Evolutionary conservation across 1,139 yeast species (phyloP).

Genomic region (Scheffersomyces parashehatae): DNA sequence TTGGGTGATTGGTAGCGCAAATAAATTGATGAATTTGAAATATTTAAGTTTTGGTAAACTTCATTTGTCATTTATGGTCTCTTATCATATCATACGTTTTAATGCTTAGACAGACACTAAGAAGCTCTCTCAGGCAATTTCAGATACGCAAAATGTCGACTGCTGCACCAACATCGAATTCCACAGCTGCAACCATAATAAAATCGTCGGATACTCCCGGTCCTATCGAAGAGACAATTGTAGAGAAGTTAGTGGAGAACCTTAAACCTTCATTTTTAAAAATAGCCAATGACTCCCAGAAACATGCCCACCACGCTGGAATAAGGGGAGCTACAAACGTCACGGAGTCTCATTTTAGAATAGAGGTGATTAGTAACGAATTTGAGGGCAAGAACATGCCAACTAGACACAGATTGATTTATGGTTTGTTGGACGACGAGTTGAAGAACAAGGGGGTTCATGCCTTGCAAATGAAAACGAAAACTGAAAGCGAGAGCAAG

Average conservation of each 20-base stretch:
- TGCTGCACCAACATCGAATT: neutral
- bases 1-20: too few species aligned
- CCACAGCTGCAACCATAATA: constrained; percentile 6
- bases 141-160: neutral
- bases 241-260: constrained; percentile 41
- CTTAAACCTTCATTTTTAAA: constrained; percentile 56
- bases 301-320: constrained; percentile 88
- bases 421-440: constrained; percentile 70
- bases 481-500: constrained; percentile 65
- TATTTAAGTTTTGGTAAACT: too few species aligned
- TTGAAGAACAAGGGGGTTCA: constrained; percentile 73
- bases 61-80: too few species aligned
- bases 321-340: constrained; percentile 70
- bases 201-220: constrained; percentile 29
- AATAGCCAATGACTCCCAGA: constrained; percentile 78
- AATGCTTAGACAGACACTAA: too few species aligned
- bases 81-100: too few species aligned
- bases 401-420: constrained; percentile 76
- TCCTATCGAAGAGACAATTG: constrained; percentile 55
- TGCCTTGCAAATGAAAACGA: constrained; percentile 84
- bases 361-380: constrained; percentile 68
- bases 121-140: too few species aligned
- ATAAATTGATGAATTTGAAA: too few species aligned
- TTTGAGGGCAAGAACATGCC: constrained; percentile 73
- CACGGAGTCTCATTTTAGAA: constrained; percentile 82